Percentiles rank a stretch among this genome's conserved stretches.
Evolutionary conservation across 306 rosid genomes (phyloP).

Genomic region (Potentilla sterilis): DNA sequence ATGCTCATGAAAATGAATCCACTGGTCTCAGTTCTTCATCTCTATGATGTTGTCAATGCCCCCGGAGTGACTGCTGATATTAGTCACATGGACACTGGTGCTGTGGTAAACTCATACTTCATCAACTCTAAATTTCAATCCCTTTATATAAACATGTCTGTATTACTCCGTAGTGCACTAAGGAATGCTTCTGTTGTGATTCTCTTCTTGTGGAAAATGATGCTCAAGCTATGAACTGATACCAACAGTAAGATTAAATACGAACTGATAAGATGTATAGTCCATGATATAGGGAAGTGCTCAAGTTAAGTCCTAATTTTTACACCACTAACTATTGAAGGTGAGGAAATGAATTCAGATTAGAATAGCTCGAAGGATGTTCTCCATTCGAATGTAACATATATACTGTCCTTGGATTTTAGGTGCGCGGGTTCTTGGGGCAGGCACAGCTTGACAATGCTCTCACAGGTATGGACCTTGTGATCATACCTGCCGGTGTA

Average conservation of each 20-base stretch:
- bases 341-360: not conserved
- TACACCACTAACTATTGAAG: not conserved
- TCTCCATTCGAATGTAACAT: not conserved
- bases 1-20: conserved; percentile 94
- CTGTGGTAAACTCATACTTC: conserved; percentile 59
- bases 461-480: conserved; percentile 84
- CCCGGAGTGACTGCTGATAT: conserved; percentile 98
- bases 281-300: too few relatives aligned
- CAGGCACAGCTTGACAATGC: conserved; percentile 82
- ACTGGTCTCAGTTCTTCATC: conserved; percentile 89
- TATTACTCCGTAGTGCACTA: not conserved
- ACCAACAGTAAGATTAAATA: not conserved
- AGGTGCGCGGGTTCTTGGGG: conserved; percentile 93
- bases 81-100: conserved; percentile 96
- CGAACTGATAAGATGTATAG: not conserved
- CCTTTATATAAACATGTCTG: not conserved
- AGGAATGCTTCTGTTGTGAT: not conserved
- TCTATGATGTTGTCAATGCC: conserved; percentile 86
- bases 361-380: not conserved
- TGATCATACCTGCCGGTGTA: conserved; percentile 86
- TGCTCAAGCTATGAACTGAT: not conserved
- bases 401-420: not conserved
- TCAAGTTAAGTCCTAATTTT: too few relatives aligned
- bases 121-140: not conserved
- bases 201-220: not conserved